phyloP scores from a whole-genome alignment of 345 rosid genomes.

The Populus tremula region DNA sequence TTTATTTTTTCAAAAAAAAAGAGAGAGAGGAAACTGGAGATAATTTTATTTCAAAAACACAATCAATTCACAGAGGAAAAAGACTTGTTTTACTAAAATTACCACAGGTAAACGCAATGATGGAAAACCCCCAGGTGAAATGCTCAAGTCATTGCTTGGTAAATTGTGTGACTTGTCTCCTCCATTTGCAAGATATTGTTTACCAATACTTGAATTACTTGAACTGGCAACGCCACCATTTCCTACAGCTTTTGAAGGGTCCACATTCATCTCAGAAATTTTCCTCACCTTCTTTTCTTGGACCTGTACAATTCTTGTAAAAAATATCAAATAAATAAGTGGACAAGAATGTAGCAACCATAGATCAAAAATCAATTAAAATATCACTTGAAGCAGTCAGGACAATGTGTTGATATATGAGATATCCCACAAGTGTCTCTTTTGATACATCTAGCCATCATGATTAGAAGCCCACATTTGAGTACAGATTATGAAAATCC shows the following conservation, averaged over 20 bases:
- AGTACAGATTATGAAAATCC: neutral
- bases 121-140: slow-evolving; percentile 71
- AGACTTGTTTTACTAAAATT: slow-evolving; percentile 37
- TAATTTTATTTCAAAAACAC: neutral
- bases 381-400: neutral
- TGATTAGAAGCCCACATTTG: neutral
- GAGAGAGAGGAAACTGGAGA: neutral
- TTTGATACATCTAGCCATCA: neutral
- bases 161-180: slow-evolving; percentile 46
- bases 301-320: slow-evolving; percentile 52
- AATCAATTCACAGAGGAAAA: neutral
- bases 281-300: slow-evolving; percentile 96
- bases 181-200: slow-evolving; percentile 53
- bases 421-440: neutral
- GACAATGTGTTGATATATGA: neutral
- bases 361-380: neutral
- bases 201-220: slow-evolving; percentile 51
- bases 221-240: slow-evolving; percentile 75
- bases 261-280: slow-evolving; percentile 70
- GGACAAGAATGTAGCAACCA: neutral
- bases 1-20: neutral
- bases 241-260: slow-evolving; percentile 57
- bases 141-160: slow-evolving; percentile 48
- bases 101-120: slow-evolving; percentile 91
- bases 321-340: slow-evolving; percentile 11